Percentiles rank a stretch among this genome's conserved stretches.
These are phyloP conservation scores for Fagopyrum esculentum DNA, from an alignment of 148 eudicot species.

Conservation along the genomic window DNA sequence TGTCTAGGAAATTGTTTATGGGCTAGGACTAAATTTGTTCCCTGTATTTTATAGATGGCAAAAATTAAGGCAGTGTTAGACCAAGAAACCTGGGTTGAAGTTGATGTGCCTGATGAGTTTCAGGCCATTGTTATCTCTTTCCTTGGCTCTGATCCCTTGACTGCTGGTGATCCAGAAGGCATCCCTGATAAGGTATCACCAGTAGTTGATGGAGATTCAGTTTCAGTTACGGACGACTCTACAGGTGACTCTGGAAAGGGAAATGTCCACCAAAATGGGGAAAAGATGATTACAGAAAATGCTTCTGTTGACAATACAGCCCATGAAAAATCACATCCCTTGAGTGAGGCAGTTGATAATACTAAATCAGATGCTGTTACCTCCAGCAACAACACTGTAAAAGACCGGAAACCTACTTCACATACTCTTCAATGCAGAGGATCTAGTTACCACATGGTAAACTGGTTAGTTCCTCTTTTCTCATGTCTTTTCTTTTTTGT, in stretches of 20 bases:
- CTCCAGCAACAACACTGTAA: conserved; percentile 34
- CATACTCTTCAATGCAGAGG: conserved; percentile 59
- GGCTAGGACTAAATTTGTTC: conserved; percentile 15
- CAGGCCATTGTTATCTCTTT: conserved; percentile 76
- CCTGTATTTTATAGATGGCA: conserved; percentile 52
- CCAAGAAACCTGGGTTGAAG: conserved; percentile 97
- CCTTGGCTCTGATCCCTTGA: conserved; percentile 39
- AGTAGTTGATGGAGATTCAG: conserved; percentile 20
- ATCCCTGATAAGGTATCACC: conserved; percentile 20
- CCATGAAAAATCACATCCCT: conserved; percentile 25
- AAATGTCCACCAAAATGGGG: conserved; percentile 33
- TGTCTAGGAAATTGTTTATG: background rate
- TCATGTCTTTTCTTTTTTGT: background rate
- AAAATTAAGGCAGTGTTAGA: conserved; percentile 90
- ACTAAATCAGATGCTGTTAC: conserved; percentile 28
- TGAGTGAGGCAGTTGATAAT: conserved; percentile 27
- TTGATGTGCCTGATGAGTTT: conserved; percentile 94
- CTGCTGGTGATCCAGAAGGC: conserved; percentile 24
- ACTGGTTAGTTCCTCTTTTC: conserved; percentile 53
- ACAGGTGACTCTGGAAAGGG: conserved; percentile 22
- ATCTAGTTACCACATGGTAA: conserved; percentile 94
- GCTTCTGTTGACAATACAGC: conserved; percentile 24
- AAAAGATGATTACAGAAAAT: conserved; percentile 29
- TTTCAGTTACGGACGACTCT: conserved; percentile 32
- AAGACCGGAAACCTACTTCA: conserved; percentile 54